These are phyloP conservation scores for Starmerella floricola DNA, from an alignment of 805 yeast genomes.

Conservation along the genomic window DNA sequence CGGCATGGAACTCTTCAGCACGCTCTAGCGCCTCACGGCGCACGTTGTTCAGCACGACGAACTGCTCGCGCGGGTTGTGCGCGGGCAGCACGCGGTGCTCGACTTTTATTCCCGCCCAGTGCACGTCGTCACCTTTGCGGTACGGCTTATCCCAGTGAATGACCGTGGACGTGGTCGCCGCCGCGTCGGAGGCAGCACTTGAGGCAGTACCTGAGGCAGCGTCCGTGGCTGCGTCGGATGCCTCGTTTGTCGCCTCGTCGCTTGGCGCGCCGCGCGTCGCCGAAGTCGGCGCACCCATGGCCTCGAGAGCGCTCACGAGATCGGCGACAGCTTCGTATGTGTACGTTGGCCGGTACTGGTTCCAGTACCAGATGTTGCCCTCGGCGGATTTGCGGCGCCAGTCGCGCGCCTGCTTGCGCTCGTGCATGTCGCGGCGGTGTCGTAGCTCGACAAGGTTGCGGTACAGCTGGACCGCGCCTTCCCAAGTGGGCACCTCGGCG, in stretches of 20 bases:
- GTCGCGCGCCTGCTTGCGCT: slow-evolving; percentile 44
- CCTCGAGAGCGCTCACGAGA: slow-evolving; percentile 55
- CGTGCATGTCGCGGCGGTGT: slow-evolving; percentile 54
- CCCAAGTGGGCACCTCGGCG: slow-evolving; percentile 33
- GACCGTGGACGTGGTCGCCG: slow-evolving; percentile 30
- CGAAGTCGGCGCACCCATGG: slow-evolving; percentile 28
- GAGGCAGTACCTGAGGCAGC: too few species aligned
- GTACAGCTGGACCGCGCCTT: slow-evolving; percentile 58
- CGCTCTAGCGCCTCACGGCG: slow-evolving; percentile 17
- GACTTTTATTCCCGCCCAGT: slow-evolving; percentile 53
- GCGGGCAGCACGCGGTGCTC: slow-evolving; percentile 46
- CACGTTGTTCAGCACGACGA: slow-evolving; percentile 47
- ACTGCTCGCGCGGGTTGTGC: slow-evolving; percentile 54
- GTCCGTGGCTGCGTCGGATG: too few species aligned
- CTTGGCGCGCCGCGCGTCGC: too few species aligned
- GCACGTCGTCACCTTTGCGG: slow-evolving; percentile 68
- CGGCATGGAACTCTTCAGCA: slow-evolving; percentile 8
- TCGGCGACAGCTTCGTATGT: slow-evolving; percentile 89
- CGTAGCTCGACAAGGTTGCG: slow-evolving; percentile 64
- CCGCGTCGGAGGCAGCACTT: too few species aligned
- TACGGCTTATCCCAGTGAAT: slow-evolving; percentile 77
- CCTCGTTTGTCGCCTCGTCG: slow-evolving; percentile 16
- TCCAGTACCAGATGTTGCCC: slow-evolving; percentile 76
- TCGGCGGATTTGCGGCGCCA: slow-evolving; percentile 61
- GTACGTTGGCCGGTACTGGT: slow-evolving; percentile 80